Conservation (phyloP, 2,329 filamentous ascomycete genomes). For the Aspergillus pseudoterreus region DNA sequence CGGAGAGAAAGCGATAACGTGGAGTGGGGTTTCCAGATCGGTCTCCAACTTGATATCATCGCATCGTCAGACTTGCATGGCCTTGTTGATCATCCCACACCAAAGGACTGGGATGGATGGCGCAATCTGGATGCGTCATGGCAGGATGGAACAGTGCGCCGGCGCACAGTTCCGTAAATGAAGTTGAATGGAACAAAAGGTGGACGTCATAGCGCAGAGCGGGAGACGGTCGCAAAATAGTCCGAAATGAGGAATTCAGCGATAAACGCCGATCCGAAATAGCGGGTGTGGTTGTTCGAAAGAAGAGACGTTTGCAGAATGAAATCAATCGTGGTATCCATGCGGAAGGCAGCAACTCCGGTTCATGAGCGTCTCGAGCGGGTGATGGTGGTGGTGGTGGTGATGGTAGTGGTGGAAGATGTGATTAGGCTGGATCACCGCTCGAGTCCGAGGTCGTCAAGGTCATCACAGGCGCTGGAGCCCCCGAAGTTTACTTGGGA, state of each 20-base stretch:
- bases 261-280: not conserved
- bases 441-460: constrained; percentile 29
- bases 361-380: constrained; percentile 18
- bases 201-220: constrained; percentile 12
- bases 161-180: constrained; percentile 9
- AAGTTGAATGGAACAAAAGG: not conserved
- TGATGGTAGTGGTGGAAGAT: constrained; percentile 10
- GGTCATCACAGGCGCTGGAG: constrained; percentile 21
- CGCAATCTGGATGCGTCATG: constrained; percentile 14
- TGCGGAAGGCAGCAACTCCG: constrained; percentile 20
- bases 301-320: constrained; percentile 20
- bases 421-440: constrained; percentile 15
- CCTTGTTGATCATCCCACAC: not conserved
- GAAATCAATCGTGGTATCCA: constrained; percentile 34
- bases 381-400: constrained; percentile 2
- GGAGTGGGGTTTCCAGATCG: not conserved
- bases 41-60: constrained; percentile 5
- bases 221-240: not conserved
- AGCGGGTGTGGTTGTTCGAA: not conserved
- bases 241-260: not conserved
- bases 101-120: constrained; percentile 4
- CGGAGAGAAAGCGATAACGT: not conserved
- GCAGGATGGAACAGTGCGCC: constrained; percentile 16
- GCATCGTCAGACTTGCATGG: constrained; percentile 7
- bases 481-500: constrained; percentile 28